phyloP scores from a whole-genome alignment of 805 yeast species.

The Suhomyces faveliae region DNA sequence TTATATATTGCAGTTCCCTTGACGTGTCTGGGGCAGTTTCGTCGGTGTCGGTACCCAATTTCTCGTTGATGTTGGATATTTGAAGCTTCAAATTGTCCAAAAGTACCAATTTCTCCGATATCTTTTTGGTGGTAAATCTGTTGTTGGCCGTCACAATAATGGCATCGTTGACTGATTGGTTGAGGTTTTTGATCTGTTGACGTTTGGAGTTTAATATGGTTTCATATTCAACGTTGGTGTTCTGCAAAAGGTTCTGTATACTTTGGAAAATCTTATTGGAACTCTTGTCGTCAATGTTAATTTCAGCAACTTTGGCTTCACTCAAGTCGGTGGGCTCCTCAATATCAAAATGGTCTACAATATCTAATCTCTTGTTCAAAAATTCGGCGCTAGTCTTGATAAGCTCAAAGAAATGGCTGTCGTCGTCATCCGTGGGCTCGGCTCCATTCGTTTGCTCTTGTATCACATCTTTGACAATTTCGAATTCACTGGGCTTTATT shows the following conservation, averaged over 20 bases:
- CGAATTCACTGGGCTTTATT: conserved; percentile 82
- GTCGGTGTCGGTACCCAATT: conserved; percentile 43
- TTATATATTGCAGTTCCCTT: conserved; percentile 89
- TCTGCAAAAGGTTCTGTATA: conserved; percentile 37
- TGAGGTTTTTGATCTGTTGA: conserved; percentile 34
- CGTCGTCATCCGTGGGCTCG: conserved; percentile 7
- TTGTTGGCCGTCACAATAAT: conserved; percentile 45
- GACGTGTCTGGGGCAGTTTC: conserved; percentile 47
- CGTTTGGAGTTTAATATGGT: conserved; percentile 33
- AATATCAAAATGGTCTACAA: conserved; percentile 10
- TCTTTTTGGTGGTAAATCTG: conserved; percentile 34
- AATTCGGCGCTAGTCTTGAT: conserved; percentile 35
- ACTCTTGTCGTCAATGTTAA: conserved; percentile 11
- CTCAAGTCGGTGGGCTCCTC: conserved; percentile 12
- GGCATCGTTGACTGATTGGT: conserved; percentile 38
- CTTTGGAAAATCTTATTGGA: conserved; percentile 37
- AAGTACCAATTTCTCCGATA: conserved; percentile 33
- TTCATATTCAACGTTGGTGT: conserved; percentile 41
- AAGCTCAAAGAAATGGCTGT: conserved; percentile 32
- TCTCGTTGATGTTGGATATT: conserved; percentile 40
- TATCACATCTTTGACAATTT: conserved; percentile 50
- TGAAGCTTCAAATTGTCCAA: conserved; percentile 53
- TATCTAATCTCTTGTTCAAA: conserved; percentile 22
- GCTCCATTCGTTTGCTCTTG: conserved; percentile 15
- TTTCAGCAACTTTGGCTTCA: conserved; percentile 4